Base-by-base conservation (phyloP, 306 rosid genomes). In the Amphicarpaea edgeworthii region DNA sequence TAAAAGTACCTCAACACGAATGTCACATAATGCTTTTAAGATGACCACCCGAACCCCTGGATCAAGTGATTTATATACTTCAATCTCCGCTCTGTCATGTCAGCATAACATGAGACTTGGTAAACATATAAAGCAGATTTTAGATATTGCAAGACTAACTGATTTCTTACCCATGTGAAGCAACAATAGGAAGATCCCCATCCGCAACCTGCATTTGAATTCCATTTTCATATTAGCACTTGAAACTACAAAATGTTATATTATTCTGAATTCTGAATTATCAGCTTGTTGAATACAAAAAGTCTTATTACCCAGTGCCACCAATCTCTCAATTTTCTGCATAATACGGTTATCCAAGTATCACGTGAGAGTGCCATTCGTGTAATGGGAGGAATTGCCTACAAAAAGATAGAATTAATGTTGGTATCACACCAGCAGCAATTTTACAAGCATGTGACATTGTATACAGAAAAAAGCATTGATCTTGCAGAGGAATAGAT, bases 291-390 rank as follows among this genome's bases (percentile, higher is more conserved):
- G 23, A 77, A 70, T 37, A 64, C 74, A 75, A 68, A 69, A 24
- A 60, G 38, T 70, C 6, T 32, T 61, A 24, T 81, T 92, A 94
- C 98, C 97, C 97, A 94, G 65, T 88, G 96, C 98, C 98, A 91
- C 98, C 97, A 94, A 66, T 94, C 96, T 85, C 96, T 89, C 86
- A 94, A 82, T 88, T 94, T 94, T 85, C 98, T 85, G 86, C 98
- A 93, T 72, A 93, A 86, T 57, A 91, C 90, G 4, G 97, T 93
- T 81, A 93, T 85, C 98, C 98, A 93, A 14, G 98, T 88, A 84
- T 86, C 93, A 80, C 88, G 94, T 71, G 98, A 85, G 62, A 93
- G 98, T 55, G 98, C 97, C 98, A 91, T 89, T 76, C 98, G 86
- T 3, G 97, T 91, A 82, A 93, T 65, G 54, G 98, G 98, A 82